A percentile compares a stretch with the other conserved stretches of the same genome.
Evolutionary conservation across 176 grass and related monocot species (phyloP).

Genomic region (Saccharum officinarum): DNA sequence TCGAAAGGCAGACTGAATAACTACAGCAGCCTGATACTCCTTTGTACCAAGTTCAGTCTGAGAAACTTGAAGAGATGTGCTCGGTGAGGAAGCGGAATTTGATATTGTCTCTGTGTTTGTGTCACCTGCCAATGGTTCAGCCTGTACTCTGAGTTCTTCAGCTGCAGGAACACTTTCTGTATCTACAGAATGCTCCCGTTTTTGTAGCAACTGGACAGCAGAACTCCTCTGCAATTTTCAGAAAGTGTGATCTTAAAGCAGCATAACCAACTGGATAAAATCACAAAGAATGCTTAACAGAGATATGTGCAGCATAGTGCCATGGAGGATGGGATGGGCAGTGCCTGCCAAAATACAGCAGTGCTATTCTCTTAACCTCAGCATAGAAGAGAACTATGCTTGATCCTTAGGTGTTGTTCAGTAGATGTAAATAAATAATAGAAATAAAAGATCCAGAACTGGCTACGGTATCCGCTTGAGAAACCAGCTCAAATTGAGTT

Average conservation of each 20-base stretch:
- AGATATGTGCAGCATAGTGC: background rate
- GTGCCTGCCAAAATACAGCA: background rate
- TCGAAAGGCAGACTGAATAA: slow-evolving; percentile 91
- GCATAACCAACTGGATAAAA: background rate
- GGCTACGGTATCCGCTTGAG: background rate
- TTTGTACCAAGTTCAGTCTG: slow-evolving; percentile 47
- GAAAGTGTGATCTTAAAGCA: slow-evolving; percentile 34
- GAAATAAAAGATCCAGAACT: background rate
- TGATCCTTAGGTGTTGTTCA: background rate
- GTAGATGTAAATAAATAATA: background rate
- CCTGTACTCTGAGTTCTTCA: slow-evolving; percentile 36
- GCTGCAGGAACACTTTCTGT: slow-evolving; percentile 37
- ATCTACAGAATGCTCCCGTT: slow-evolving; percentile 47
- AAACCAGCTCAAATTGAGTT: background rate
- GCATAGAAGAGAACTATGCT: slow-evolving; percentile 1
- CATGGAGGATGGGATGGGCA: background rate
- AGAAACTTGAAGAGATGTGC: slow-evolving; percentile 41
- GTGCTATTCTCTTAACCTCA: background rate
- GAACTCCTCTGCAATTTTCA: slow-evolving; percentile 46
- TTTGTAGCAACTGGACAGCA: slow-evolving; percentile 41
- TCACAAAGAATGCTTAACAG: slow-evolving; percentile 13
- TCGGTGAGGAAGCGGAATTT: slow-evolving; percentile 38
- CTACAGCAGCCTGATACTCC: slow-evolving; percentile 67
- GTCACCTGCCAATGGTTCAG: slow-evolving; percentile 33
- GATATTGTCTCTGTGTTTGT: slow-evolving; percentile 34